These are phyloP conservation scores for Apiotrichum siamense DNA, from an alignment of 1,284 basidiomycete genomes.

Conservation along the genomic window DNA sequence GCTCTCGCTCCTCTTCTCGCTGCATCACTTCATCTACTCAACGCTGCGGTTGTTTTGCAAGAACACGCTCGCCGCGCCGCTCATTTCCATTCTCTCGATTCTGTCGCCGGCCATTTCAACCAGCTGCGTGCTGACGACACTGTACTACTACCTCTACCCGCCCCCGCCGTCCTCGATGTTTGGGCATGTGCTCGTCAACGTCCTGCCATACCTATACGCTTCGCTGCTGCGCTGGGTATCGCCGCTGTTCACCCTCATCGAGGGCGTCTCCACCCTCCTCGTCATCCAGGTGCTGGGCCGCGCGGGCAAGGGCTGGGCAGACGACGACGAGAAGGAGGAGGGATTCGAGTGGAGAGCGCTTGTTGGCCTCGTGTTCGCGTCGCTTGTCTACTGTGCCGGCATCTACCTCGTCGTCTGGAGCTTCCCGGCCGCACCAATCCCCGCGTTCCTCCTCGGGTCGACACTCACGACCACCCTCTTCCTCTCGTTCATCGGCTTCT, in stretches of 20 bases:
- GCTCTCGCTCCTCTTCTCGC: slow-evolving; percentile 44
- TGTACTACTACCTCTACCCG: slow-evolving; percentile 42
- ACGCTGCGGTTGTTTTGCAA: slow-evolving; percentile 44
- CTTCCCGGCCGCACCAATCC: slow-evolving; percentile 33
- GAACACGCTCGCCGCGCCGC: slow-evolving; percentile 41
- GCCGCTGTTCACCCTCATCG: slow-evolving; percentile 47
- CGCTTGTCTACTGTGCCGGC: slow-evolving; percentile 43
- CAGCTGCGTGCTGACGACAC: slow-evolving; percentile 29
- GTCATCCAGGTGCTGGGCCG: slow-evolving; percentile 46
- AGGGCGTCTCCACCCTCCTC: slow-evolving; percentile 43
- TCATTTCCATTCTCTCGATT: slow-evolving; percentile 41
- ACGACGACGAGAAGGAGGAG: slow-evolving; percentile 45
- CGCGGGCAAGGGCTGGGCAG: slow-evolving; percentile 47
- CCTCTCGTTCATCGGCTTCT: slow-evolving; percentile 83
- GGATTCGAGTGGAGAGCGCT: slow-evolving; percentile 47
- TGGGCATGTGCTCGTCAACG: slow-evolving; percentile 37
- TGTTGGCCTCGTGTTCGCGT: slow-evolving; percentile 40
- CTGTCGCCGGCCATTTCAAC: slow-evolving; percentile 41
- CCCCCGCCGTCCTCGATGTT: slow-evolving; percentile 9
- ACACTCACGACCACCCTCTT: slow-evolving; percentile 55
- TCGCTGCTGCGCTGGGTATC: slow-evolving; percentile 41
- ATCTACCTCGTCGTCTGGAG: slow-evolving; percentile 34
- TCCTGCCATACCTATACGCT: slow-evolving; percentile 44
- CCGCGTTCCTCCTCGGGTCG: slow-evolving; percentile 43
- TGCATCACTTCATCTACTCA: slow-evolving; percentile 43